Conservation (phyloP, 2,329 filamentous ascomycete species). For the Blumeria hordei region DNA sequence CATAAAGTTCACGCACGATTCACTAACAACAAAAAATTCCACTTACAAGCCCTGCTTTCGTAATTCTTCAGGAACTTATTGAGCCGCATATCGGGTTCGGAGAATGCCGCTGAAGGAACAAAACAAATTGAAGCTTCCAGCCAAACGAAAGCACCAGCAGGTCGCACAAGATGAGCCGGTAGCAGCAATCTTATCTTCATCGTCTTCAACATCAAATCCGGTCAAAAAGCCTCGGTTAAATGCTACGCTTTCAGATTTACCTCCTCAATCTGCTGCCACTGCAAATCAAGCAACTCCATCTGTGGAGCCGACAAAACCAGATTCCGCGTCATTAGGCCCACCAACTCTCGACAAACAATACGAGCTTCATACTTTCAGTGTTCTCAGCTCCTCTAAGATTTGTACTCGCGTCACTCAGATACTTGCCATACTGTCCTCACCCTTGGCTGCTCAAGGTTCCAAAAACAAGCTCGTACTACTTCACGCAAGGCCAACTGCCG, state of each 20-base stretch:
- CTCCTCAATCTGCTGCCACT: neutral
- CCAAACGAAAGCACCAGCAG: too few species aligned
- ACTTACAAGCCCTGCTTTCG: too few species aligned
- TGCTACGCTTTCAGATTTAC: neutral
- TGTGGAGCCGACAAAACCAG: neutral
- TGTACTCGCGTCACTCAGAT: conserved; percentile 14
- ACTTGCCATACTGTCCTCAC: conserved; percentile 10
- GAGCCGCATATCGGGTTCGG: too few species aligned
- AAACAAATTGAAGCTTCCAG: too few species aligned
- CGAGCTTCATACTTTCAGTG: conserved; percentile 25
- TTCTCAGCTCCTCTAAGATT: conserved; percentile 36
- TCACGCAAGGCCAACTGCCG: conserved; percentile 17
- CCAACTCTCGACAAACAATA: conserved; percentile 6
- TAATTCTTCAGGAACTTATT: too few species aligned
- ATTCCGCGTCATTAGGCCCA: neutral
- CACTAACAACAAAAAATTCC: too few species aligned
- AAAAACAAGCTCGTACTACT: conserved; percentile 19
- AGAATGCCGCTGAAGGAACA: too few species aligned
- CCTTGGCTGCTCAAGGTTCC: conserved; percentile 5
- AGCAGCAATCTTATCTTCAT: too few species aligned
- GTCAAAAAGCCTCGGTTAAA: neutral
- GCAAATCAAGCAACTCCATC: conserved; percentile 10
- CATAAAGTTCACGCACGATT: too few species aligned
- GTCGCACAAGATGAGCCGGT: too few species aligned
- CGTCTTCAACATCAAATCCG: too few species aligned